These are phyloP conservation scores for Pseudonectria buxi DNA, from an alignment of 2,329 filamentous ascomycete species.

Conservation along the genomic window DNA sequence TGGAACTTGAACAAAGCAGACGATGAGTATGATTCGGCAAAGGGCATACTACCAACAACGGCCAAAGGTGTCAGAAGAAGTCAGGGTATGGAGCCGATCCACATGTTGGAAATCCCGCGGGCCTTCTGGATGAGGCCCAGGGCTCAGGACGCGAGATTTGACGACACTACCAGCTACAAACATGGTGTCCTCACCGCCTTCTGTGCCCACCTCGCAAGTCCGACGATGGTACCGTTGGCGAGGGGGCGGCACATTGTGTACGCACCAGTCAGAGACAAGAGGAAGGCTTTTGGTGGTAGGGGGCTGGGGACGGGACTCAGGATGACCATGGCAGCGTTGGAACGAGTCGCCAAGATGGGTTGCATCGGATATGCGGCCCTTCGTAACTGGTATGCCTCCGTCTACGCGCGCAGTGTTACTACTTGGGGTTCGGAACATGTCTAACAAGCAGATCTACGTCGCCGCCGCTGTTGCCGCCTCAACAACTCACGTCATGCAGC, in stretches of 20 bases:
- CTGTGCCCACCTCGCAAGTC: conserved; percentile 11
- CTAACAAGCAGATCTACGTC: too few relatives aligned
- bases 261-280: conserved; percentile 14
- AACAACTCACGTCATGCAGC: too few relatives aligned
- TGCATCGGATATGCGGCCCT: conserved; percentile 10
- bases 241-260: conserved; percentile 11
- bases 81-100: conserved; percentile 13
- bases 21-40: too few relatives aligned
- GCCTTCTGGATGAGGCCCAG: conserved; percentile 11
- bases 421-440: too few relatives aligned
- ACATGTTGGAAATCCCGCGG: conserved; percentile 15
- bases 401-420: too few relatives aligned
- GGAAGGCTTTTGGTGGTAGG: conserved; percentile 16
- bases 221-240: conserved; percentile 10
- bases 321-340: conserved; percentile 17
- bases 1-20: too few relatives aligned
- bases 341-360: conserved; percentile 17
- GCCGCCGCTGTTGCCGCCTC: too few relatives aligned
- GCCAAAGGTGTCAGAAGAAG: too few relatives aligned
- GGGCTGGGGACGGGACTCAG: conserved; percentile 13
- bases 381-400: too few relatives aligned
- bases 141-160: conserved; percentile 16
- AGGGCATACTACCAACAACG: too few relatives aligned
- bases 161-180: conserved; percentile 11
- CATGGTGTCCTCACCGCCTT: conserved; percentile 21